Base-by-base conservation (phyloP, 2,329 filamentous ascomycete genomes). In the Penicillium sp. region DNA sequence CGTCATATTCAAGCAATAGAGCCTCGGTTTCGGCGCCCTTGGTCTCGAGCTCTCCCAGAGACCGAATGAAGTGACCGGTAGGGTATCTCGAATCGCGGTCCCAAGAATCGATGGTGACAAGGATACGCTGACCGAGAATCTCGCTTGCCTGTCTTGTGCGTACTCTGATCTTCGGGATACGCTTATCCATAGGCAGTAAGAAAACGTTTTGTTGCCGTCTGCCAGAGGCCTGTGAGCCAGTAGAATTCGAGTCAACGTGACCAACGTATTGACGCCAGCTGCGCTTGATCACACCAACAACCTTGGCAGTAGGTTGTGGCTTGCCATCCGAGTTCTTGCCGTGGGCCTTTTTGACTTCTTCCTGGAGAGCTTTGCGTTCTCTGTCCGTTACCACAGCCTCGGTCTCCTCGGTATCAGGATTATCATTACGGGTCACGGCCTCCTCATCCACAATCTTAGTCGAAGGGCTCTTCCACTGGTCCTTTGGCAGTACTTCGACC, bases 261-360 rank as follows among this genome's bases (percentile, higher is more conserved):
- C 94, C 94, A 61, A 99, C 94, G 67, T 97, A 97, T 75, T 97
- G 95, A 60, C 94, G 85, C 94, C 94, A 99, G 74, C 97, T 97
- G 52, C 94, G 86, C 78, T 96, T 97, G 72, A 96, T 86, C 25
- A 97, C 83, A 48, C 94, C 94, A 7, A 97, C 91, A 13, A 99
- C 90, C 71, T 85, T 90, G 27, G 93, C 94, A 7, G 94, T 97
- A 7, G 94, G 94, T 68, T 97, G 92, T 3, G 91, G 86, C 50
- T 86, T 86, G 45, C 88, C 88, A 75, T 97, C 92, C 0, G 84
- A 83, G 54, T 81, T 86, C 70, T 89, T 88, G 52, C 86, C 89
- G 67, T 97, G 93, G 0, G 88, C 89, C 71, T 87, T 89, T 78
- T 89, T 94, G 31, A 93, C 94, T 72, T 96, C 91, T 62, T 97